Conservation (phyloP, 345 rosid species). For the Boechera retrofracta region DNA sequence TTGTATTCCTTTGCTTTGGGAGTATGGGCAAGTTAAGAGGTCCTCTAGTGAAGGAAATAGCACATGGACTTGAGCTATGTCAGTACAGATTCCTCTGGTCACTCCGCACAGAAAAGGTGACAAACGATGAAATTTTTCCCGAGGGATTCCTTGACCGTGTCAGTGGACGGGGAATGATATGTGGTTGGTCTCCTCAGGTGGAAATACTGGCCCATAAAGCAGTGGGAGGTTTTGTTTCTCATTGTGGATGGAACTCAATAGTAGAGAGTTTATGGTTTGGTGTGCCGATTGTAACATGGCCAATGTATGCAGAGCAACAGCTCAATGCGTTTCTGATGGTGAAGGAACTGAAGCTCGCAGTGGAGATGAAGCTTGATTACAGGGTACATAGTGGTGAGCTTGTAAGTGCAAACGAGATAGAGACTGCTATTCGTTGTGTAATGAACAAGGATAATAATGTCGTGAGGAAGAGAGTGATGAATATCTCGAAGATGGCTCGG, state of each 20-base stretch:
- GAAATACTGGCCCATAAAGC: slow-evolving; percentile 45
- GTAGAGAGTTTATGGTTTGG: slow-evolving; percentile 49
- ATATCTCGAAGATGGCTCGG: slow-evolving; percentile 24
- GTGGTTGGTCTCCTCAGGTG: slow-evolving; percentile 49
- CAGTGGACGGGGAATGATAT: slow-evolving; percentile 46
- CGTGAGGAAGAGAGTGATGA: slow-evolving; percentile 41
- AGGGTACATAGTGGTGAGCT: slow-evolving; percentile 30
- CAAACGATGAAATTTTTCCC: slow-evolving; percentile 41
- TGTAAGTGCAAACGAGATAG: slow-evolving; percentile 46
- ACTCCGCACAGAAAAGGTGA: slow-evolving; percentile 31
- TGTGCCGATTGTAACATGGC: slow-evolving; percentile 52
- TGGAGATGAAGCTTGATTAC: slow-evolving; percentile 41
- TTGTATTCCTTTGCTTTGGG: slow-evolving; percentile 65
- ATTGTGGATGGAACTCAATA: slow-evolving; percentile 49
- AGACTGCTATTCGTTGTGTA: slow-evolving; percentile 36
- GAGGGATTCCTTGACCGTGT: slow-evolving; percentile 49
- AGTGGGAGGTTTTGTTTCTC: slow-evolving; percentile 45
- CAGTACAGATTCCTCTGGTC: slow-evolving; percentile 54
- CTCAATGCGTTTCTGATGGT: slow-evolving; percentile 46
- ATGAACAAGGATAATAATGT: slow-evolving; percentile 37
- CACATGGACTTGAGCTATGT: slow-evolving; percentile 54
- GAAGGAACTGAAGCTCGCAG: slow-evolving; percentile 39
- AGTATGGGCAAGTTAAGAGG: slow-evolving; percentile 50
- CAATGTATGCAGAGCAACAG: slow-evolving; percentile 51
- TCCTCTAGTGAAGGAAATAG: slow-evolving; percentile 53